These are phyloP conservation scores for Erythrophleum fordii DNA, from an alignment of 306 rosid species.

Conservation along the genomic window DNA sequence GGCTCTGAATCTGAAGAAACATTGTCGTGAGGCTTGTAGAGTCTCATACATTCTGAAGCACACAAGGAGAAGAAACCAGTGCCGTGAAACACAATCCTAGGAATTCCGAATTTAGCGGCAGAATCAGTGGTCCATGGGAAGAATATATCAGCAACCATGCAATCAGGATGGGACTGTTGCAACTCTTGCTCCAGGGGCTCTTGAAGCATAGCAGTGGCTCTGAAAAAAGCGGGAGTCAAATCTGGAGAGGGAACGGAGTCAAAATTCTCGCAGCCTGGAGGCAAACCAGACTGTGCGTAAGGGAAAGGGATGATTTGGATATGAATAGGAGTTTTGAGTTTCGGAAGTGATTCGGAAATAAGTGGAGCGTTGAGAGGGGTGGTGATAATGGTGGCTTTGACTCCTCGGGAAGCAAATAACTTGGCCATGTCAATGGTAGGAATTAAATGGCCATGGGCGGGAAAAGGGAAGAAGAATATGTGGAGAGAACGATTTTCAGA, in stretches of 20 bases:
- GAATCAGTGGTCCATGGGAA: constrained; percentile 12
- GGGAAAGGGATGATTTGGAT: neutral
- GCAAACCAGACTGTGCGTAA: neutral
- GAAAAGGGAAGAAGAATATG: constrained; percentile 52
- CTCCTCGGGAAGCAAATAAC: constrained; percentile 42
- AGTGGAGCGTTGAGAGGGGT: constrained; percentile 45
- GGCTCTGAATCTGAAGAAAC: neutral
- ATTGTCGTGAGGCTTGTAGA: neutral
- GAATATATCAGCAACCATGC: neutral
- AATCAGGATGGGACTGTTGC: neutral
- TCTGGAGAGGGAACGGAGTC: neutral
- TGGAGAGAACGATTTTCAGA: constrained; percentile 5
- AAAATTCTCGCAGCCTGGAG: neutral
- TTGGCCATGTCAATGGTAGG: constrained; percentile 46
- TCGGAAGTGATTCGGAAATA: constrained; percentile 38
- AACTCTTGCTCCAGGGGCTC: neutral
- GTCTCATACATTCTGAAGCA: neutral
- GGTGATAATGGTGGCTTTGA: constrained; percentile 51
- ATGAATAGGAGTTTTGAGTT: neutral
- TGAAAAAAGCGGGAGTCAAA: neutral
- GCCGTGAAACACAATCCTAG: neutral
- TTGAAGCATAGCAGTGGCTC: neutral
- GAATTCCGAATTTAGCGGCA: neutral
- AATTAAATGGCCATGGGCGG: constrained; percentile 44
- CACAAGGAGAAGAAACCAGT: neutral